Base-by-base conservation (phyloP, 208 protist genomes). In the Kentomonas sorsogonicus region DNA sequence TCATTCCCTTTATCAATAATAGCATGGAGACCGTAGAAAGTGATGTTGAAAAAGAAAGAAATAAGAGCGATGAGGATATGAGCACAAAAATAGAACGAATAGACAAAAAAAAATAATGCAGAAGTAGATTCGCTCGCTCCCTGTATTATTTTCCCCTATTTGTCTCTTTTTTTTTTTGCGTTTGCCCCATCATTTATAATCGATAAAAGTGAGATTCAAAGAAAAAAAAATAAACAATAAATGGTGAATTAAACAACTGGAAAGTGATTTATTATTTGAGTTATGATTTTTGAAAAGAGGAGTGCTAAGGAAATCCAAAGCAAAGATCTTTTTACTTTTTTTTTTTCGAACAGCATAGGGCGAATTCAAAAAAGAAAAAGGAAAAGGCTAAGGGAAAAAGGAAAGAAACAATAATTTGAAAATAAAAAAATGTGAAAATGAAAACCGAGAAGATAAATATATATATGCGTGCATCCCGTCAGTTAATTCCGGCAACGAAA, bases 41-140 rank as follows among this genome's bases (percentile, higher is more conserved):
- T n/a, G n/a, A n/a, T n/a, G n/a, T n/a, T n/a, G 56, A 69, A 63
- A 57, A n/a, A 69, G 40, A 30, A 58, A 39, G 7, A 15, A 63
- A 60, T 27, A 53, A 52, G 22, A 20, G 22, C 38, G 20, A 43
- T 26, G 53, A 40, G 20, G 27, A 27, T 1, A 45, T 33, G 39
- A 7, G 40, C 29, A 34, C 29, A 26, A 50, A 20, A 52, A 39
- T 0, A 60, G 13, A 67, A 66, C 22, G 58, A 39, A 40, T 31
- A 47, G 5, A 47, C 13, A 27, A 25, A 43, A 47, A 53, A 25
- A 29, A 50, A 38, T 16, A 33, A 60, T 20, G 13, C 26, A 38
- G 29, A 58, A 36, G 27, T 34, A 57, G 15, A 34, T 23, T 30
- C 63, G 9, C 25, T 43, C 52, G 22, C 39, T 33, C 6, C 11